Base-by-base conservation (phyloP, 2,329 filamentous ascomycete genomes). In the Myriangium duriaei region DNA sequence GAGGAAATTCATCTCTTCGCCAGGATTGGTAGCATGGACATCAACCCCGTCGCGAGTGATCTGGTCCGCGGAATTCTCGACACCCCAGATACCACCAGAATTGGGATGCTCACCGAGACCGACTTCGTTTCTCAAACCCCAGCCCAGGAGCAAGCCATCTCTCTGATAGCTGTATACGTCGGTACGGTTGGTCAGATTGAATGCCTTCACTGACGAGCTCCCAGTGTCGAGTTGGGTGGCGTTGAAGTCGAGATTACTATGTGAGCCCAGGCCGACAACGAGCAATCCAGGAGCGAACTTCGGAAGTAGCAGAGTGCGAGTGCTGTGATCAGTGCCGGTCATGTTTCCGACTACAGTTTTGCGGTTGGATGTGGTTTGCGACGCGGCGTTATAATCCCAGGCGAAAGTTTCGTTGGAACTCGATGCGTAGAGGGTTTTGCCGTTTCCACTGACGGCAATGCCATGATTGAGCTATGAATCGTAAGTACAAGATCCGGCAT, bases 101-200 rank as follows among this genome's bases (percentile, higher is more conserved):
- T 49, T 45, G 5, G 68, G 67, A 34, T 82, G 66, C 54, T 81
- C 78, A n/a, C 63, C 76, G 3, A 85, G 59, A 7, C 79, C 81
- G 4, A 82, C 77, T 1, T 76, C 76, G 54, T 85, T 85, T 26
- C 79, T 68, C 37, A 86, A 62, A 9, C 81, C 81, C 79, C 79
- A 85, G 11, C 78, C 72, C 46, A 56, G 59, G 47, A 65, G 53
- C 11, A 64, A 41, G 5, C 69, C 69, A 24, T 67, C 63, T 32
- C 65, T 75, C 46, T 71, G 57, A 49, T 62, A 69, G 40, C 65
- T 58, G 42, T 69, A 68, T 12, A 41, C 34, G 4, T 30, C 18
- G 5, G 46, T 47, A 5, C 28, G 29, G 36, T 65, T 62, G 34
- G 51, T 63, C 19, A 74, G 52, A 41, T 73, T 66, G 56, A 74